Percentiles rank a stretch among this genome's conserved stretches.
These are phyloP conservation scores for Elsinoe ampelina DNA, from an alignment of 2,329 filamentous ascomycete species.

Conservation along the genomic window DNA sequence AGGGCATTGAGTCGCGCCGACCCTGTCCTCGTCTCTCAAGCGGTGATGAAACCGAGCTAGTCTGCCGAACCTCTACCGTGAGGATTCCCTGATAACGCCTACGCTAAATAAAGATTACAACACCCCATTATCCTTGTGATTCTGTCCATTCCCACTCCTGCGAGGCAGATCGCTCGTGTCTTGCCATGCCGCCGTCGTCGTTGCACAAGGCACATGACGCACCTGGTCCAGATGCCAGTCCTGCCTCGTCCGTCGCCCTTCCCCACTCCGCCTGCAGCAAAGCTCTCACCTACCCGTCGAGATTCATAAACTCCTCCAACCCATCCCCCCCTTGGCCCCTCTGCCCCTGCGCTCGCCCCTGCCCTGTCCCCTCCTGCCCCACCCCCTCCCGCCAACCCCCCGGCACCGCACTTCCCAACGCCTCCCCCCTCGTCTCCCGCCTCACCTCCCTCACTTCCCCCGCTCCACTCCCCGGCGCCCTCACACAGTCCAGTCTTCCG, in stretches of 20 bases:
- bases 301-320: conserved; percentile 36
- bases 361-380: conserved; percentile 6
- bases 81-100: too few relatives aligned
- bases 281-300: conserved; percentile 23
- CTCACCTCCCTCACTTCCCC: conserved; percentile 8
- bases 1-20: too few relatives aligned
- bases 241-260: not conserved
- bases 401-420: conserved; percentile 35
- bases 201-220: too few relatives aligned
- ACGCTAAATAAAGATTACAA: too few relatives aligned
- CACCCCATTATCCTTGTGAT: too few relatives aligned
- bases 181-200: too few relatives aligned
- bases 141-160: too few relatives aligned
- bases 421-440: conserved; percentile 24
- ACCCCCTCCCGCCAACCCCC: conserved; percentile 23
- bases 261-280: not conserved
- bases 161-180: too few relatives aligned
- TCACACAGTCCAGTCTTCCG: conserved; percentile 26
- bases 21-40: too few relatives aligned
- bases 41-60: too few relatives aligned
- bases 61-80: too few relatives aligned
- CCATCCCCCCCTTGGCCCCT: conserved; percentile 15
- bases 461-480: not conserved
- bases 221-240: too few relatives aligned
- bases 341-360: not conserved